Evolutionary conservation across 257 asterid genomes (phyloP).

Genomic region (Solanum pennellii): DNA sequence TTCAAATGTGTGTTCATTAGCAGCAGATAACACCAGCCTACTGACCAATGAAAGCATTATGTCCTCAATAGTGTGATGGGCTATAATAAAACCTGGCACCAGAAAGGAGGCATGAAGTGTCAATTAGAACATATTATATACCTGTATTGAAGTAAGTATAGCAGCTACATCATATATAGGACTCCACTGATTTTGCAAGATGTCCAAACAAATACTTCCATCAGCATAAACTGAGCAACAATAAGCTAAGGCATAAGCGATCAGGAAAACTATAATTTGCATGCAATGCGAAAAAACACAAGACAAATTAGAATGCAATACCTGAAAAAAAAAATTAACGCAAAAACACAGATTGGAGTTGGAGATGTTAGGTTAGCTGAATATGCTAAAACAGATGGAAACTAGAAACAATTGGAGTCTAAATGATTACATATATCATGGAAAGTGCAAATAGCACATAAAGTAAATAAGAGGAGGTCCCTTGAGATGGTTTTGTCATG

Average conservation of each 20-base stretch:
- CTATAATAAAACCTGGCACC: neutral
- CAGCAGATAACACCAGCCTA: neutral
- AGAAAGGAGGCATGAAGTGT: neutral
- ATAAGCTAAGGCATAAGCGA: neutral
- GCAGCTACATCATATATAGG: conserved; percentile 86
- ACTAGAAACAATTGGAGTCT: neutral
- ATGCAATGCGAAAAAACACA: neutral
- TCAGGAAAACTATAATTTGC: neutral
- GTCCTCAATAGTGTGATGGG: neutral
- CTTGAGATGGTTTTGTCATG: neutral
- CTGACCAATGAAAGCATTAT: neutral
- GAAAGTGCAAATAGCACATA: neutral
- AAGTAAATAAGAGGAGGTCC: neutral
- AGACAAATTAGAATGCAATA: neutral
- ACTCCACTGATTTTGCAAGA: conserved; percentile 84
- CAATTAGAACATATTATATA: conserved; percentile 7
- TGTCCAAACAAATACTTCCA: conserved; percentile 83
- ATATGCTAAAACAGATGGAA: neutral
- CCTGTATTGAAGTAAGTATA: conserved; percentile 86
- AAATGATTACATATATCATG: neutral
- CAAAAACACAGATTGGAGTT: neutral
- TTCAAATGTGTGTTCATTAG: neutral
- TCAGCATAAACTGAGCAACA: conserved; percentile 63
- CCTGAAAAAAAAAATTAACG: neutral
- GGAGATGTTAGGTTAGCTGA: neutral